Conservation (phyloP, 2,329 filamentous ascomycete genomes). For the Cladosporium phlei region DNA sequence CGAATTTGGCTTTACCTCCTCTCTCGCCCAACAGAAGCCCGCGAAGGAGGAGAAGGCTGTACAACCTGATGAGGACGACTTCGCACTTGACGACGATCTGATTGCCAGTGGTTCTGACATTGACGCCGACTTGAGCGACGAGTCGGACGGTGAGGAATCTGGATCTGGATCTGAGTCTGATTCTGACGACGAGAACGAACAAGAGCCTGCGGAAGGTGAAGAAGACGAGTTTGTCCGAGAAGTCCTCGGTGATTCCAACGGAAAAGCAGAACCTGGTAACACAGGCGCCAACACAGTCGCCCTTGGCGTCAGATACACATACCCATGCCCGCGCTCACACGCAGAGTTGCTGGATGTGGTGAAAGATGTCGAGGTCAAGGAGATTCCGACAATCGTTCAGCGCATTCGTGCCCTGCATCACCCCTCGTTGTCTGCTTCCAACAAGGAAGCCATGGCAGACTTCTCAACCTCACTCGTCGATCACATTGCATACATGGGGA, state of each 20-base stretch:
- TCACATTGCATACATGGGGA: conserved; percentile 56
- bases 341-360: conserved; percentile 66
- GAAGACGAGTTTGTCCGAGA: conserved; percentile 46
- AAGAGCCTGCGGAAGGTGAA: conserved; percentile 39
- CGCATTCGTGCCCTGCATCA: conserved; percentile 90
- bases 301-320: conserved; percentile 69
- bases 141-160: conserved; percentile 19
- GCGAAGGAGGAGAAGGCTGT: conserved; percentile 49
- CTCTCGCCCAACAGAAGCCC: conserved; percentile 39
- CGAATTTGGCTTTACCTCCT: conserved; percentile 59
- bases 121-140: conserved; percentile 29
- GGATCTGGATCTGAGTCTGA: conserved; percentile 22
- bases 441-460: conserved; percentile 74
- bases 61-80: conserved; percentile 92
- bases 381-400: conserved; percentile 75
- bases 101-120: conserved; percentile 69
- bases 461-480: conserved; percentile 65
- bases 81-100: conserved; percentile 82
- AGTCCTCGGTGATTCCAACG: conserved; percentile 31
- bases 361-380: conserved; percentile 55
- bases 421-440: conserved; percentile 74
- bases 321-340: conserved; percentile 75
- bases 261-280: conserved; percentile 11
- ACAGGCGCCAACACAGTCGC: conserved; percentile 34
- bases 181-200: conserved; percentile 26